A percentile compares a stretch with the other conserved stretches of the same genome.
Evolutionary conservation across 2,329 filamentous ascomycete genomes (phyloP).

Genomic region (Talaromyces sp.): DNA sequence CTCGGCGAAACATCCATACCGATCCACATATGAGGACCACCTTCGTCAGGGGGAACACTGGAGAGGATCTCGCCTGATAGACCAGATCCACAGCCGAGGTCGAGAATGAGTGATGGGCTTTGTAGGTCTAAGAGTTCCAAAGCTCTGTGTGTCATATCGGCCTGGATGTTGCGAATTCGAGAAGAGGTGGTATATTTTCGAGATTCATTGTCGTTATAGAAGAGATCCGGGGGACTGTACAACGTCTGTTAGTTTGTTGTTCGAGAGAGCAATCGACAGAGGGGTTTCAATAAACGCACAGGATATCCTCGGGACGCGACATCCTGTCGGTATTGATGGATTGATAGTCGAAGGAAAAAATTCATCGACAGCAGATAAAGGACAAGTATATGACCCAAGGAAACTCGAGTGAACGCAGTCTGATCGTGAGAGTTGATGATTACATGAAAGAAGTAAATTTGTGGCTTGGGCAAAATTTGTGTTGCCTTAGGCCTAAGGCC

Average conservation of each 20-base stretch:
- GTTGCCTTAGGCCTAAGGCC: conserved; percentile 18
- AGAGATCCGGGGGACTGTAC: conserved; percentile 82
- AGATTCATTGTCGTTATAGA: conserved; percentile 94
- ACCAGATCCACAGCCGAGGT: conserved; percentile 93
- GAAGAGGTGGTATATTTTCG: conserved; percentile 97
- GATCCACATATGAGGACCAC: conserved; percentile 90
- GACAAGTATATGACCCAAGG: neutral
- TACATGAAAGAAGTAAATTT: conserved; percentile 1
- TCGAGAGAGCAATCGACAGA: conserved; percentile 20
- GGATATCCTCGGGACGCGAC: conserved; percentile 94
- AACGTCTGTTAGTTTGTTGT: neutral
- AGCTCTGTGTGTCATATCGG: conserved; percentile 88
- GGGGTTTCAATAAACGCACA: conserved; percentile 55
- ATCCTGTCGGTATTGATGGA: conserved; percentile 52
- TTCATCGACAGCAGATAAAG: too few relatives aligned
- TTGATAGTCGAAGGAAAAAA: neutral
- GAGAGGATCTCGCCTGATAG: conserved; percentile 92
- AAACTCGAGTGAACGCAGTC: neutral
- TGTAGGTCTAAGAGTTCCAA: conserved; percentile 83
- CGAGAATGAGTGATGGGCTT: conserved; percentile 80
- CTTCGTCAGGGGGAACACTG: conserved; percentile 62
- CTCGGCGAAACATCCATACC: conserved; percentile 91
- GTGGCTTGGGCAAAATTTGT: conserved; percentile 8
- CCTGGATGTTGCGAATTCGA: conserved; percentile 92
- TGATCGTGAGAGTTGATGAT: neutral